Conservation (phyloP, 1,284 basidiomycete genomes). For the Malassezia psittaci region DNA sequence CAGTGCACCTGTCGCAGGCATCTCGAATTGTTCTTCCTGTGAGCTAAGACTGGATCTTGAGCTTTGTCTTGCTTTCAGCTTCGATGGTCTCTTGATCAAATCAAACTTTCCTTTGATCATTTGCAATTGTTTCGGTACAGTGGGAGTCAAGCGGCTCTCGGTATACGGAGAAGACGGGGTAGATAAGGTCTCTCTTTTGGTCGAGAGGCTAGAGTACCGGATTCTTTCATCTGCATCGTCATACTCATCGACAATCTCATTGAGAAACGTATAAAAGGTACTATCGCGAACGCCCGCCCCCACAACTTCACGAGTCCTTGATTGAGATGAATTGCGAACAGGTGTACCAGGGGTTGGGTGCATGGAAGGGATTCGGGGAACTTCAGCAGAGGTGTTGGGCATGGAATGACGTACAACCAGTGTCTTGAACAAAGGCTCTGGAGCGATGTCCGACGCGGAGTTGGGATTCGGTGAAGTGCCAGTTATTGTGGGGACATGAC, state of each 20-base stretch:
- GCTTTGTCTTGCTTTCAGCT: background rate
- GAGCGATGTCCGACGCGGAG: too few relatives aligned
- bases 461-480: background rate
- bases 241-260: background rate
- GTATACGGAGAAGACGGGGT: too few relatives aligned
- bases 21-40: too few relatives aligned
- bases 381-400: background rate
- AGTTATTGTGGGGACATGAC: background rate
- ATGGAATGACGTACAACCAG: too few relatives aligned
- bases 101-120: background rate
- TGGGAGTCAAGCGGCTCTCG: background rate
- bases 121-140: background rate
- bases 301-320: too few relatives aligned
- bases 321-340: background rate
- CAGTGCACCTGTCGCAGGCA: too few relatives aligned
- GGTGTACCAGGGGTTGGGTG: background rate
- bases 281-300: background rate
- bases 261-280: background rate
- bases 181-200: too few relatives aligned
- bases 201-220: too few relatives aligned
- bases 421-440: too few relatives aligned
- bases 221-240: background rate
- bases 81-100: background rate
- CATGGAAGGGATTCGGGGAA: background rate
- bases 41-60: too few relatives aligned